These are phyloP conservation scores for Graphiopsis chlorocephala DNA, from an alignment of 2,329 filamentous ascomycete species.

Conservation along the genomic window DNA sequence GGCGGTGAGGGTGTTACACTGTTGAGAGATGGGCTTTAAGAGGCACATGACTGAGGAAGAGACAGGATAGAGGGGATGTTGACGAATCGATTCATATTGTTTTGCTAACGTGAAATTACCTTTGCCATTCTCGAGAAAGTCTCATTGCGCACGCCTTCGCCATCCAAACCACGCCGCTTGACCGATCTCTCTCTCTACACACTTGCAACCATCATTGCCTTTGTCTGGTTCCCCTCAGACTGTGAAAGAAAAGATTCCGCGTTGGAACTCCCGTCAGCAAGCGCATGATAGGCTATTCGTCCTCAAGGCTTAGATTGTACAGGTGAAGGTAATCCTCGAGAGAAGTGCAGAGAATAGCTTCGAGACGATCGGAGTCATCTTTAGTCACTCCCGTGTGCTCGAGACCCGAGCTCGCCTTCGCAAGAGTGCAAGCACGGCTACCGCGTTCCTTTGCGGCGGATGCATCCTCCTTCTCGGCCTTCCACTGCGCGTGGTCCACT, in stretches of 20 bases:
- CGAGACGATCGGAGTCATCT: not conserved
- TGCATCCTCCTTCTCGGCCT: not conserved
- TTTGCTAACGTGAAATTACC: too few species aligned
- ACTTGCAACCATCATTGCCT: not conserved
- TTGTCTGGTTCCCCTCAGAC: not conserved
- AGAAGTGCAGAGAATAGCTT: not conserved
- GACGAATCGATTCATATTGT: too few species aligned
- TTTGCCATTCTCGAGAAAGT: not conserved
- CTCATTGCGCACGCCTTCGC: not conserved
- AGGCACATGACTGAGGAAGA: not conserved
- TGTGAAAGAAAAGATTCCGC: too few species aligned
- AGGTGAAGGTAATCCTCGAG: not conserved
- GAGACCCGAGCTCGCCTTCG: not conserved
- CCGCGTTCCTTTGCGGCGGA: not conserved
- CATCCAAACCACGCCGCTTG: not conserved
- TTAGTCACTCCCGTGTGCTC: constrained; percentile 3
- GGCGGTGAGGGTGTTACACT: not conserved
- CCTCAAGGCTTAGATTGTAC: not conserved
- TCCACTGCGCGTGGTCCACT: not conserved
- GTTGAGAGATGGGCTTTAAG: not conserved
- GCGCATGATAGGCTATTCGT: not conserved
- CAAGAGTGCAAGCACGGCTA: not conserved
- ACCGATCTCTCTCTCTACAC: not conserved
- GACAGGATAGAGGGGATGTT: too few species aligned
- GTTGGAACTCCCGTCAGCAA: too few species aligned